Percentiles rank a stretch among this genome's conserved stretches.
Conservation (phyloP, 1,139 yeast genomes). For the Debaryomyces nepalensis region DNA sequence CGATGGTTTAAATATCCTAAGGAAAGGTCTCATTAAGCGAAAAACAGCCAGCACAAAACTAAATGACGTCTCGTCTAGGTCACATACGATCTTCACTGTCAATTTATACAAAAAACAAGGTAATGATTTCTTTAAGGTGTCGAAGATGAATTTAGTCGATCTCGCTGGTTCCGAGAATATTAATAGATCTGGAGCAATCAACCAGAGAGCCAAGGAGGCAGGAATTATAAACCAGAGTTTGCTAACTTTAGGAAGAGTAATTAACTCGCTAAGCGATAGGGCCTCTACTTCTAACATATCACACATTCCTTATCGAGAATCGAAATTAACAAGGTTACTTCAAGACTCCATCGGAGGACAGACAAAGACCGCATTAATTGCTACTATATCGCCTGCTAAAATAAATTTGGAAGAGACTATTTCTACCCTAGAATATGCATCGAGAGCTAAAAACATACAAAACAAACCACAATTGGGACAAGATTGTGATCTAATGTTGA, state of each 20-base stretch:
- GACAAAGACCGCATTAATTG: conserved; percentile 78
- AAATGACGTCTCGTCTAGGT: conserved; percentile 71
- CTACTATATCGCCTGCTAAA: conserved; percentile 82
- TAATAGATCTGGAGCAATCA: conserved; percentile 76
- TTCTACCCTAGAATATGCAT: conserved; percentile 85
- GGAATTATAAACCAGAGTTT: conserved; percentile 87
- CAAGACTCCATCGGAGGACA: conserved; percentile 86
- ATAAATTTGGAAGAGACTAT: conserved; percentile 76
- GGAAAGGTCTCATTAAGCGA: conserved; percentile 58
- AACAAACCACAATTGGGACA: conserved; percentile 67
- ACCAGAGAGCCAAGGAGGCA: conserved; percentile 83
- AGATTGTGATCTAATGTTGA: conserved; percentile 58
- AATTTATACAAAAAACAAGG: conserved; percentile 53
- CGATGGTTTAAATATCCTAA: conserved; percentile 58
- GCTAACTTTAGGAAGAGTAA: conserved; percentile 82
- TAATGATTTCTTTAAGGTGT: conserved; percentile 49
- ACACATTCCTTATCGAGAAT: conserved; percentile 86
- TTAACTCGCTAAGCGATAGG: conserved; percentile 59
- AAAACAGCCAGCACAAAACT: conserved; percentile 72
- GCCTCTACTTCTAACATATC: conserved; percentile 15
- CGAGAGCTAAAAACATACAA: conserved; percentile 76
- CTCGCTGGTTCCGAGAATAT: conserved; percentile 90
- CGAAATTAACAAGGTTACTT: conserved; percentile 75
- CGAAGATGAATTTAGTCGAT: conserved; percentile 81
- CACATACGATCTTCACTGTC: conserved; percentile 74